Evolutionary conservation across 169 alveolate species (phyloP), one percentile per base, ranked within the genome.

Genomic region (Theileria luwenshuni): DNA sequence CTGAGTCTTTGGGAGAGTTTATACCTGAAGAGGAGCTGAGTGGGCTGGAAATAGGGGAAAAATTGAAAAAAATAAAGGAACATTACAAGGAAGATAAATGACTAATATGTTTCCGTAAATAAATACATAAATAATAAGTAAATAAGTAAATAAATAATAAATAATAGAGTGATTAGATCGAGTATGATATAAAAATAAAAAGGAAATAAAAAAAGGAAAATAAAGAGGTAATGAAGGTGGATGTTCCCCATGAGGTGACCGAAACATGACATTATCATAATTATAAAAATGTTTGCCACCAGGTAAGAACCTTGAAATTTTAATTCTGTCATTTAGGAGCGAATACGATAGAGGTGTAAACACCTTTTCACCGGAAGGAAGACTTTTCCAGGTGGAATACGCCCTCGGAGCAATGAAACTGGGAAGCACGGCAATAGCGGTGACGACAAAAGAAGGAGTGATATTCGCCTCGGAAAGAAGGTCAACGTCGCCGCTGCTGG

Each of bases 401-500:
- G 99, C 99, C 28, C 77, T 95, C 47, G 97, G 97, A 75, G 99
- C 98, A 33, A 94, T 96, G 56, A 96, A 96, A 93, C 93, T 96
- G 48, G 99, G 99, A 10, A 92, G 98, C 72, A 96, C 99, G n/a
- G 98, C 99, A n/a, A 86, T 98, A 23, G 99, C 99, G 17, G 92
- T 98, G 30, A 90, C 94, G 69, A 94, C 97, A 13, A 90, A 94
- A 38, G 99, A 97, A 51, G 99, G 99, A 10, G 97, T 98, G 25
- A 92, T 98, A 0, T 85, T 98, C 59, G 99, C 99, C 7, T 97
- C 97, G 13, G 99, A 98, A 83, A 90, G 96, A 74, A 93, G 97
- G 49, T 84, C 94, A 7, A 86, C 94, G 19, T 94, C 98, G 6
- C 83, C 95, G 27, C 90, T 97, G 30, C 90, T 96, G 86, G 98